Conservation (phyloP, 2,329 filamentous ascomycete species). For the Leptographium galeiforme region DNA sequence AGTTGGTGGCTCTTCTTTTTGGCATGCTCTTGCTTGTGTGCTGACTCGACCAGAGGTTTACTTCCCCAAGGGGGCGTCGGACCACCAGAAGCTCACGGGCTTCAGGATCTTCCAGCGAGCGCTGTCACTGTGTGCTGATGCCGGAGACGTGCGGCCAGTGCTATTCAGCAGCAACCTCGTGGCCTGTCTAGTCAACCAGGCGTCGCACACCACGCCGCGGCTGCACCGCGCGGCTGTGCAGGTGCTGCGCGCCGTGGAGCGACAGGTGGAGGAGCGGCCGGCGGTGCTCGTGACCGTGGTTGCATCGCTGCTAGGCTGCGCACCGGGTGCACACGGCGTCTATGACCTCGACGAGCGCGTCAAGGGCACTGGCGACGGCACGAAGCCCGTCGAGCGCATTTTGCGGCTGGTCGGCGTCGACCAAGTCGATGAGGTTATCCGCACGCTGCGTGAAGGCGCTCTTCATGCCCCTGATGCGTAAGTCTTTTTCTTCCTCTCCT, state of each 20-base stretch:
- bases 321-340: slow-evolving; percentile 41
- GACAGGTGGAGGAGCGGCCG: slow-evolving; percentile 47
- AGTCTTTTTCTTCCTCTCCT: slow-evolving; percentile 1
- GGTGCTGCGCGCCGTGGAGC: slow-evolving; percentile 57
- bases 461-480: slow-evolving; percentile 20
- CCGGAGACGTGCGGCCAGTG: slow-evolving; percentile 32
- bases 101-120: slow-evolving; percentile 77
- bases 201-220: slow-evolving; percentile 63
- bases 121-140: slow-evolving; percentile 40
- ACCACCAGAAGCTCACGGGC: slow-evolving; percentile 83
- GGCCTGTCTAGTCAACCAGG: slow-evolving; percentile 69
- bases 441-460: slow-evolving; percentile 27
- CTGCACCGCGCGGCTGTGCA: slow-evolving; percentile 68
- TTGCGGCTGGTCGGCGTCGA: slow-evolving; percentile 45
- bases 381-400: slow-evolving; percentile 69
- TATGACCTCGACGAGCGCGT: slow-evolving; percentile 79
- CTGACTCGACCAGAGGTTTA: slow-evolving; percentile 51
- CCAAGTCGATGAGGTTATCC: slow-evolving; percentile 40
- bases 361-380: slow-evolving; percentile 32
- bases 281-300: slow-evolving; percentile 47
- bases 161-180: slow-evolving; percentile 79
- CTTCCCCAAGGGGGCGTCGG: slow-evolving; percentile 68
- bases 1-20: slow-evolving; percentile 25
- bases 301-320: slow-evolving; percentile 46
- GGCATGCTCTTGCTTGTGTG: neutral